Evolutionary conservation across 2,329 filamentous ascomycete genomes (phyloP), one percentile per base, ranked within the genome.

Genomic region (Aspergillus niger): DNA sequence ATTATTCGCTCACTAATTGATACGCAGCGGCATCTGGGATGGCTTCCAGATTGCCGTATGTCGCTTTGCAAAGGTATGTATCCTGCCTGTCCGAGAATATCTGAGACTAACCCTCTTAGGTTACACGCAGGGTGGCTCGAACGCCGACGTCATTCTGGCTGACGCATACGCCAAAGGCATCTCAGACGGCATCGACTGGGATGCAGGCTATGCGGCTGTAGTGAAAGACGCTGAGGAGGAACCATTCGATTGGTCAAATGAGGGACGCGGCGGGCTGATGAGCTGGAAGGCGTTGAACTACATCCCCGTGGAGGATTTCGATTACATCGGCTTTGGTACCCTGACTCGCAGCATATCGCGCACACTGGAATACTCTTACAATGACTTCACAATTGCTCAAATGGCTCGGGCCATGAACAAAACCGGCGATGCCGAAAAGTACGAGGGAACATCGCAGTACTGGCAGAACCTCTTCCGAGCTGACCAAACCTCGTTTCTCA

Each of bases 351-450:
- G 84, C 62, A 84, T 92, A 47, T 91, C 87, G 1, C 83, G 90
- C 13, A 92, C 89, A 0, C 81, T 92, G 2, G 90, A 92, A 70
- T 92, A 92, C 70, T 85, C 87, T 4, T 92, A 92, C 74, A 87
- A 92, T 67, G 89, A 92, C 75, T 92, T 85, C 69, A 84, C 83
- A 58, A 86, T 90, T 58, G 78, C 86, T 0, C 81, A 87, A 41
- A 85, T 91, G 59, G 88, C 88, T 0, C 80, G 79, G 1, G 80
- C 79, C 0, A 71, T 90, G 22, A 85, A 84, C 11, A 81, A 83
- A 20, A 79, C 77, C 3, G 75, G 68, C 0, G 88, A 90, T 52
- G 77, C 79, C 11, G 80, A 84, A 56, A 85, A 81, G 67, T 92
- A 91, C 64, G 72, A 86, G 2, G 73, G 73, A 0, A 82, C 84